These are phyloP conservation scores for Acrocalymma vagum DNA, from an alignment of 2,329 filamentous ascomycete genomes.

Conservation along the genomic window DNA sequence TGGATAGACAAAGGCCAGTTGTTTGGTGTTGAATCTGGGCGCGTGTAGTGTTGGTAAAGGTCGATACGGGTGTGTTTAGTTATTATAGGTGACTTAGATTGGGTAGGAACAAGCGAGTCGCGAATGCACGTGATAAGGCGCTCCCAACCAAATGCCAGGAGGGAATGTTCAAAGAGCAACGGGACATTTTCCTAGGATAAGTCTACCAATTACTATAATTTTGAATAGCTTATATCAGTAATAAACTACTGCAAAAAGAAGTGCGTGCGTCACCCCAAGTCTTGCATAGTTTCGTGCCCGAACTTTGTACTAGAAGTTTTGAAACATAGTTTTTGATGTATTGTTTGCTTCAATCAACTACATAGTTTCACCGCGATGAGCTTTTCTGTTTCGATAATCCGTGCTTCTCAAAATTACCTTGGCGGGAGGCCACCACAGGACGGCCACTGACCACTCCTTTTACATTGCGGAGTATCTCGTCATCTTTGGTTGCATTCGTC, in stretches of 20 bases:
- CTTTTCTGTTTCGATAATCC: constrained; percentile 19
- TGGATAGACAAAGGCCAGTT: no score
- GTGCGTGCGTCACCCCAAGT: no score
- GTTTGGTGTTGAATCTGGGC: no score
- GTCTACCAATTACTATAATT: no score
- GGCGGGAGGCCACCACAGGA: constrained; percentile 26
- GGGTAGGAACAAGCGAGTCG: constrained; percentile 17
- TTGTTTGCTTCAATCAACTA: constrained; percentile 9
- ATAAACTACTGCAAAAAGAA: no score
- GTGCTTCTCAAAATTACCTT: constrained; percentile 24
- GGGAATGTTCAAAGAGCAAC: neutral
- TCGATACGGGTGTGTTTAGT: no score
- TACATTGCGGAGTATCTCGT: constrained; percentile 40
- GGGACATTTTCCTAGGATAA: no score
- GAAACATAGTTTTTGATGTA: neutral
- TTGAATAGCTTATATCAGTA: no score
- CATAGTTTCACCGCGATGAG: constrained; percentile 15
- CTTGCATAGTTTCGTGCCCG: no score
- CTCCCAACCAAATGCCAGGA: neutral
- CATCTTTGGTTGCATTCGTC: constrained; percentile 69
- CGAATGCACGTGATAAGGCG: constrained; percentile 27
- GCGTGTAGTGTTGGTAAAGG: no score
- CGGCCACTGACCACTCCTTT: constrained; percentile 33
- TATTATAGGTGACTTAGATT: no score
- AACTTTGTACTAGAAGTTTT: no score